Base-by-base conservation (phyloP, 768 basidiomycete genomes). In the Tylopilus cervinicoccineus region DNA sequence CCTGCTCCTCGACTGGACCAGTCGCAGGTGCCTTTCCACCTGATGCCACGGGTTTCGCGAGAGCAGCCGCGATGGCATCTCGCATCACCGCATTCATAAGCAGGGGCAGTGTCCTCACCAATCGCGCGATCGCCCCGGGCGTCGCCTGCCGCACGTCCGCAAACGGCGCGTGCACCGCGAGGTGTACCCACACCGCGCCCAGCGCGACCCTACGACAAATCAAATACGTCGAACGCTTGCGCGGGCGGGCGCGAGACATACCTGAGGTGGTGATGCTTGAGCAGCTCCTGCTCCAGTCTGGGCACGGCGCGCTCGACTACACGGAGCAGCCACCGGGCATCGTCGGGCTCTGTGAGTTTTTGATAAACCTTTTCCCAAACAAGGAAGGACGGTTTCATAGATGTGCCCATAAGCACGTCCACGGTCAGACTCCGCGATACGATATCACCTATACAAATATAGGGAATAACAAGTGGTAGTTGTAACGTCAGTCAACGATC, bases 311-410 rank as follows among this genome's bases (percentile, higher is more conserved):
- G 77, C 45, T 84, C 74, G 9, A 75, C 62, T 0, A 87, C 85
- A 27, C 84, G 76, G 13, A 91, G 68, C 2, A 96, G 67, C 94
- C 93, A 96, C 12, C 55, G 58, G 47, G 90, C 83, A 14, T 91
- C 91, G 3, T 76, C 75, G 0, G 73, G 56, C 6, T 80, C 76
- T 7, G 72, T 69, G 14, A 86, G 54, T 62, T 89, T 92, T 50
- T 84, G 79, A 58, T 91, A 93, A 0, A 90, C 82, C 63, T 88
- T 93, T 45, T 95, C 93, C 80, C 81, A 91, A 13, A 94, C 57
- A 33, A 97, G 66, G 70, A 96, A 96, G 2, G 88, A 85, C 0
- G 91, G 88, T 61, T 92, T 96, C 20, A 77, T 69, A 13, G 72
- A 69, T 0, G 80, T 66, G 5, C 65, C 65, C 16, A 65, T 60